Conservation (phyloP, 768 basidiomycete species). For the Dacryopinax primogenitus region DNA sequence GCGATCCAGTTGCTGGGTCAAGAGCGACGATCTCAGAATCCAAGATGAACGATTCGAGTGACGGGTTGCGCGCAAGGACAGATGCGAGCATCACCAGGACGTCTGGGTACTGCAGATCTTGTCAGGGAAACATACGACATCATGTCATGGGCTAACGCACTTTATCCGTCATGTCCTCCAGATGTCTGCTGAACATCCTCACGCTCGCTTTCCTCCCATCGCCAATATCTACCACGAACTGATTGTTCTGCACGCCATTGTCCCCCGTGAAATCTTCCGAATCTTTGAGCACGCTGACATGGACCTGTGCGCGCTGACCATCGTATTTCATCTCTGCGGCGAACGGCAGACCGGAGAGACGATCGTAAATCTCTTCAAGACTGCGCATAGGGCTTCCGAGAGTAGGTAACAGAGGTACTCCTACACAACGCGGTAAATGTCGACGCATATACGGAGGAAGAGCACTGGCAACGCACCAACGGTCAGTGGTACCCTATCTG, state of each 20-base stretch:
- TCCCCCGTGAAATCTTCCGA: slow-evolving; percentile 41
- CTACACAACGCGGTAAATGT: slow-evolving; percentile 26
- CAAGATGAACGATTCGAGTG: slow-evolving; percentile 53
- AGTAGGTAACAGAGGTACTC: slow-evolving; percentile 73
- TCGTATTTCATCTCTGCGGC: slow-evolving; percentile 87
- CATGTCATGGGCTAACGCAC: slow-evolving; percentile 26
- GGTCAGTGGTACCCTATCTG: slow-evolving; percentile 47
- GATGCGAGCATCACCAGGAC: slow-evolving; percentile 44
- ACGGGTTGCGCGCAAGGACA: slow-evolving; percentile 35
- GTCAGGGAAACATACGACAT: slow-evolving; percentile 9
- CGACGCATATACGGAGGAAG: slow-evolving; percentile 7
- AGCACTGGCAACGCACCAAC: slow-evolving; percentile 43
- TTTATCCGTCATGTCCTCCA: slow-evolving; percentile 88
- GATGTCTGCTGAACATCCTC: slow-evolving; percentile 72
- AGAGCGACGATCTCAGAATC: slow-evolving; percentile 84
- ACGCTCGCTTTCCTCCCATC: slow-evolving; percentile 24
- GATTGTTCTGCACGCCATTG: slow-evolving; percentile 54
- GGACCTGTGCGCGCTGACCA: slow-evolving; percentile 38
- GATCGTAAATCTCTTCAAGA: slow-evolving; percentile 66
- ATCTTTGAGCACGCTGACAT: slow-evolving; percentile 25
- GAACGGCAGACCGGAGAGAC: slow-evolving; percentile 53
- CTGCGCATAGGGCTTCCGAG: slow-evolving; percentile 79
- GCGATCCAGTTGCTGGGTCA: slow-evolving; percentile 45
- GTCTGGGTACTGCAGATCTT: slow-evolving; percentile 59
- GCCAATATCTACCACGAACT: neutral